Evolutionary conservation across 768 basidiomycete species (phyloP), one percentile per base, ranked within the genome.

Genomic region (Vararia minispora): DNA sequence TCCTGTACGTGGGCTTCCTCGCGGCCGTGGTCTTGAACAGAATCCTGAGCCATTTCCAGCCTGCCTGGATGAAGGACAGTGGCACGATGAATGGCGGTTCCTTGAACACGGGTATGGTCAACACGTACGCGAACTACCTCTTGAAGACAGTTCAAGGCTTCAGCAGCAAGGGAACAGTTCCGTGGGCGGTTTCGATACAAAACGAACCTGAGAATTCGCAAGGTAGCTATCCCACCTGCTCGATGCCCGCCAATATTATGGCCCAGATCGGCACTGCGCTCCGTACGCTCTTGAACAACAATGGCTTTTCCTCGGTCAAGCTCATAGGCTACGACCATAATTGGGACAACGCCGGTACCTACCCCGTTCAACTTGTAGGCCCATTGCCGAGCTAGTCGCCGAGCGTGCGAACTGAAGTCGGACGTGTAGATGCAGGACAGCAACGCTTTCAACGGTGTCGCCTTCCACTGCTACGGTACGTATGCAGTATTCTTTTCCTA

Each of bases 381-480:
- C 27, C n/a, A 28, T 28, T 8, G 8, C 27, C n/a, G n/a, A 28
- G 27, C 2, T 18, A 18, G 12, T 8, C 31, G 1, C 31, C 5
- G 13, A n/a, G n/a, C n/a, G n/a, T n/a, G n/a, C n/a, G n/a, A n/a
- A 33, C 31, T 18, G 5, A n/a, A 8, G n/a, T 28, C 27, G n/a
- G n/a, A n/a, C n/a, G n/a, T n/a, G 13, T 35, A 68, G 66, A 75
- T 82, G 72, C 64, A 76, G 51, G 62, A 69, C 5, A 61, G 58
- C 2, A 66, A 56, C 42, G 63, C 74, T 0, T 79, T 80, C 40
- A 62, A 67, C 12, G 82, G 82, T 4, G 79, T 76, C 10, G 60
- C 76, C 0, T 85, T 83, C 52, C 81, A 86, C 52, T 84, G 84
- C 48, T 84, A 87, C 41, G 60, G n/a, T n/a, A n/a, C n/a, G n/a